Percentiles rank a stretch among this genome's conserved stretches.
Conservation (phyloP, 2,329 filamentous ascomycete species). For the Cladosporium sp. region DNA sequence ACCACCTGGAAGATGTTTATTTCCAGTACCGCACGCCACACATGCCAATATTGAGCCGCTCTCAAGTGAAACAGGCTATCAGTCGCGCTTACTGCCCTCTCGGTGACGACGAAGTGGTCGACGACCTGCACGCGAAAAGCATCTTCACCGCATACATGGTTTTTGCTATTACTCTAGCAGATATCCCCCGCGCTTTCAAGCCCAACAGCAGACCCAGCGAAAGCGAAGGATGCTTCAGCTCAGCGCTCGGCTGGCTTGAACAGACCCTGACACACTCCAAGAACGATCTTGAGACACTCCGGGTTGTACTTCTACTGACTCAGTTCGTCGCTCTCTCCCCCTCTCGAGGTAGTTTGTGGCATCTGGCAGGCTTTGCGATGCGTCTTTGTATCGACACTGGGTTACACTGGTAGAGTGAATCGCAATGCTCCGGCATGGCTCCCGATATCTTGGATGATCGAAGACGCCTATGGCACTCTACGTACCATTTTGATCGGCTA, state of each 20-base stretch:
- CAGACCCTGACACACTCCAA: conserved; percentile 35
- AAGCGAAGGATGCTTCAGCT: conserved; percentile 40
- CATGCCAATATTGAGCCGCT: conserved; percentile 35
- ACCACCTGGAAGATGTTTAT: conserved; percentile 38
- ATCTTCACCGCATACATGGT: conserved; percentile 39
- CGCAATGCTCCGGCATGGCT: neutral
- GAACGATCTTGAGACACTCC: conserved; percentile 37
- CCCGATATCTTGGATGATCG: neutral
- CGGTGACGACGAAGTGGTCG: neutral
- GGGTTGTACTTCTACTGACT: conserved; percentile 35
- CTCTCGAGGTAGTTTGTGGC: conserved; percentile 38
- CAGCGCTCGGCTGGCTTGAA: conserved; percentile 35
- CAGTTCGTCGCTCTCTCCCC: conserved; percentile 38
- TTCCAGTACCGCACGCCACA: conserved; percentile 39
- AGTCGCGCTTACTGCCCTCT: neutral
- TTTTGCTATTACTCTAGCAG: conserved; percentile 37
- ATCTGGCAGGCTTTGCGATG: conserved; percentile 38
- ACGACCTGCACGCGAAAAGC: conserved; percentile 20
- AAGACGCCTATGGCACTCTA: neutral
- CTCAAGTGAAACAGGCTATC: conserved; percentile 25
- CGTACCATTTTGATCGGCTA: conserved; percentile 33
- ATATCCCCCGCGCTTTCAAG: conserved; percentile 30
- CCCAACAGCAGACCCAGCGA: conserved; percentile 28
- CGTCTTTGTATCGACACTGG: conserved; percentile 38
- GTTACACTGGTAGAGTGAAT: conserved; percentile 37